Percentiles rank a stretch among this genome's conserved stretches.
phyloP scores from a whole-genome alignment of 305 asterid genomes.

The Rubia balearica region DNA sequence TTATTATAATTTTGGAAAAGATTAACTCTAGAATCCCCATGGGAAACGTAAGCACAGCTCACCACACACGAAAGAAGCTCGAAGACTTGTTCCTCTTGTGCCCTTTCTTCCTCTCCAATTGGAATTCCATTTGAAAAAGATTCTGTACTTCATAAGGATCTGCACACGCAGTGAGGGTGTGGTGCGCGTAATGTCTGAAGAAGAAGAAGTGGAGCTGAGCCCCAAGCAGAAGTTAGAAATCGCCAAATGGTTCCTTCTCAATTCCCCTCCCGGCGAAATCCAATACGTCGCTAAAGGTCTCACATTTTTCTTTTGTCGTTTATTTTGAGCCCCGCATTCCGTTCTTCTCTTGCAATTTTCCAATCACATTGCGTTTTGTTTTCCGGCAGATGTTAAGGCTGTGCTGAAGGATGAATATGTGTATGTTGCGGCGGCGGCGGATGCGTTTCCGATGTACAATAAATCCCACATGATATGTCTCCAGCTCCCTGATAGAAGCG shows the following conservation, averaged over 20 bases:
- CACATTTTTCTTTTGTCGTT: conserved; percentile 4
- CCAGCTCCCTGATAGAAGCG: conserved; percentile 80
- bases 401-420: conserved; percentile 62
- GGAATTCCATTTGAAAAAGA: conserved; percentile 1
- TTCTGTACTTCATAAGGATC: conserved; percentile 5
- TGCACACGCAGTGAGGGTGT: conserved; percentile 8
- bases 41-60: background rate
- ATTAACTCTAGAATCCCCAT: no score
- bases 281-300: conserved; percentile 88
- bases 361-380: background rate
- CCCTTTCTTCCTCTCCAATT: background rate
- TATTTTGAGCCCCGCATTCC: background rate
- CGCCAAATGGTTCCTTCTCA: conserved; percentile 95
- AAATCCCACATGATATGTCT: conserved; percentile 82
- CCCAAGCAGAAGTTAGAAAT: conserved; percentile 73
- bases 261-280: conserved; percentile 93
- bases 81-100: background rate
- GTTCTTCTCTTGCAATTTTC: conserved; percentile 3
- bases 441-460: conserved; percentile 80
- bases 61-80: background rate
- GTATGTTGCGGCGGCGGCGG: conserved; percentile 53
- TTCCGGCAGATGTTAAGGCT: conserved; percentile 53
- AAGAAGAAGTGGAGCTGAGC: conserved; percentile 52
- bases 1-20: no score
- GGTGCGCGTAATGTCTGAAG: conserved; percentile 46